Evolutionary conservation across 768 basidiomycete genomes (phyloP), one percentile per base, ranked within the genome.

Genomic region (Lepiota subincarnata): DNA sequence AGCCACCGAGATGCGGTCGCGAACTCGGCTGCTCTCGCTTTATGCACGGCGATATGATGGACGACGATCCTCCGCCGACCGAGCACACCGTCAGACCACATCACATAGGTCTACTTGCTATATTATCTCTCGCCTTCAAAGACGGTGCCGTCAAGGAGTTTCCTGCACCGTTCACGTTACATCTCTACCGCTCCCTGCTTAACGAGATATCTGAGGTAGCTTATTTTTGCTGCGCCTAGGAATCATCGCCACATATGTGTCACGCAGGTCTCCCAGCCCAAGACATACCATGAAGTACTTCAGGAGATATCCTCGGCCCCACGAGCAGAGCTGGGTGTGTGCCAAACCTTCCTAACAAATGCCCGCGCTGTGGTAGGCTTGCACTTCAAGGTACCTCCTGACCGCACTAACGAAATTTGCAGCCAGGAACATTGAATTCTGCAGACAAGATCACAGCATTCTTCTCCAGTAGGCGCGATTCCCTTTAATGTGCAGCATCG

Each of bases 41-140:
- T 22, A 37, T 35, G 42, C 46, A 47, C 44, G 35, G 45, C 35
- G 50, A 51, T 45, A 62, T 61, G 37, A 77, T 68, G 75, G 76
- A 68, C 46, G 78, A 80, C 31, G 72, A 75, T 18, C 81, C 80
- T 50, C 82, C 84, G 6, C 83, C 85, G 1, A 77, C 79, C 6
- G 79, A 82, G 48, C 85, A 89, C 67, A 74, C 82, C 52, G 74
- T 92, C 24, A 76, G 83, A 50, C 88, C 90, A 1, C 90, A 92
- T 60, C 91, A 93, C 64, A 72, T 92, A 47, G 78, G 78, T 45
- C 70, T 92, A 13, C 72, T 92, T 28, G 78, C 79, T 31, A 70
- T 89, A 20, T 71, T 91, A 34, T 71, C 83, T 55, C 70, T 86
- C 11, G 70, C 79, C 3, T 87, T 84, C 66, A 84, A 81, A 63